Evolutionary conservation across 768 basidiomycete species (phyloP).

Genomic region (Serendipita sp.): DNA sequence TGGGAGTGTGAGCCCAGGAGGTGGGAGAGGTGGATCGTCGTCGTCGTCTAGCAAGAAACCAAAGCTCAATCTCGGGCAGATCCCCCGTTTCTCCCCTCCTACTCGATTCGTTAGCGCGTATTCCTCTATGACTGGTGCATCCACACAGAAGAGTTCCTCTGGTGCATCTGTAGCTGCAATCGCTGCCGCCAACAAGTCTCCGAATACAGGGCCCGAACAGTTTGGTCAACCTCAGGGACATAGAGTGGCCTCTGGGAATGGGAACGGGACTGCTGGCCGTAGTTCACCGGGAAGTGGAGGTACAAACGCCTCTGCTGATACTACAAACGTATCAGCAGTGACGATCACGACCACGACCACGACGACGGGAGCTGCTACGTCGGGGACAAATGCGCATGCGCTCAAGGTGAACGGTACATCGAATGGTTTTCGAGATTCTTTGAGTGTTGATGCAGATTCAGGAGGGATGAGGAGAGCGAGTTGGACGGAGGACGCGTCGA

Average conservation of each 20-base stretch:
- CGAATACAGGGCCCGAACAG: neutral
- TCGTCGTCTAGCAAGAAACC: neutral
- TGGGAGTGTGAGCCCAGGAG: neutral
- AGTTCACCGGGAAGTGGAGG: neutral
- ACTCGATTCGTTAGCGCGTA: neutral
- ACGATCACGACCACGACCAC: no score
- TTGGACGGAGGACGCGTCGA: neutral
- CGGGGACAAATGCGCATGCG: neutral
- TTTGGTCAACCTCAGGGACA: neutral
- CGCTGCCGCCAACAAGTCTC: neutral
- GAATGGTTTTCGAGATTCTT: neutral
- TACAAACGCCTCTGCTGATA: neutral
- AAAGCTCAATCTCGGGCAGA: neutral
- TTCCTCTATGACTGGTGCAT: neutral
- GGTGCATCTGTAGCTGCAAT: neutral
- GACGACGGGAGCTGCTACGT: neutral
- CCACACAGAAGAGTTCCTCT: neutral
- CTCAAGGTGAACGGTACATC: neutral
- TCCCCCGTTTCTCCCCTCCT: neutral
- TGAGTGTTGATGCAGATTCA: neutral
- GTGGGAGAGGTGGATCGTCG: neutral
- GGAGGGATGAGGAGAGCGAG: neutral
- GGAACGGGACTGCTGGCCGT: neutral
- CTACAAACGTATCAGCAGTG: neutral
- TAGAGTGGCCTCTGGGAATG: neutral